Evolutionary conservation across 2,329 filamentous ascomycete genomes (phyloP), one percentile per base, ranked within the genome.

Genomic region (Leptosphaerulina australis): DNA sequence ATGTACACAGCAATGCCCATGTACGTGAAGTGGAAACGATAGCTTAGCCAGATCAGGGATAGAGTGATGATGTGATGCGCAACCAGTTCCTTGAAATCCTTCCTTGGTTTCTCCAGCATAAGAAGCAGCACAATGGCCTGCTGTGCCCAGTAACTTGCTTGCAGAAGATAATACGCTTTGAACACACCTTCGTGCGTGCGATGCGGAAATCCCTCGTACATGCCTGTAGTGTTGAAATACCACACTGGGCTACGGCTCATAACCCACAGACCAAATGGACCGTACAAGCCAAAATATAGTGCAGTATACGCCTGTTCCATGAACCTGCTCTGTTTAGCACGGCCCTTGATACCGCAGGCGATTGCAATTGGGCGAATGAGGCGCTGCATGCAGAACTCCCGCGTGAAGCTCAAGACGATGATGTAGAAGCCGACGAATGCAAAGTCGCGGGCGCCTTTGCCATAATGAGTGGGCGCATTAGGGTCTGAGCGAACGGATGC

Each of bases 261-360:
- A 70, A 97, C 89, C 70, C 88, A 97, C 66, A 97, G 74, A 44
- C 92, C 92, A 46, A 86, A 87, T 1, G 91, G 91, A 1, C 91
- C 91, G 49, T 95, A 86, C 50, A 94, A 71, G 34, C 75, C 84
- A 73, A 96, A 96, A 81, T 97, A 97, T 44, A 96, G 78, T 20
- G 91, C 92, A 1, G 92, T 96, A 76, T 97, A 97, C 68, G 88
- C 85, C 76, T 97, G 92, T 74, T 97, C 92, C 90, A 96, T 94
- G 80, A 96, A 97, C 25, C 92, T 87, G 12, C 87, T 83, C 67
- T 94, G 91, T 77, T 96, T 97, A 57, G 81, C 85, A 48, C 86
- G 83, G 56, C 83, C 84, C 53, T 77, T 81, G 67, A 97, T 85
- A 12, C 90, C 88, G 45, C 79, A 85, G 60, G 78, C 80, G 33